Evolutionary conservation across 352 stramenopile genomes (phyloP).

Genomic region (Stephanocyclus meneghinianus): DNA sequence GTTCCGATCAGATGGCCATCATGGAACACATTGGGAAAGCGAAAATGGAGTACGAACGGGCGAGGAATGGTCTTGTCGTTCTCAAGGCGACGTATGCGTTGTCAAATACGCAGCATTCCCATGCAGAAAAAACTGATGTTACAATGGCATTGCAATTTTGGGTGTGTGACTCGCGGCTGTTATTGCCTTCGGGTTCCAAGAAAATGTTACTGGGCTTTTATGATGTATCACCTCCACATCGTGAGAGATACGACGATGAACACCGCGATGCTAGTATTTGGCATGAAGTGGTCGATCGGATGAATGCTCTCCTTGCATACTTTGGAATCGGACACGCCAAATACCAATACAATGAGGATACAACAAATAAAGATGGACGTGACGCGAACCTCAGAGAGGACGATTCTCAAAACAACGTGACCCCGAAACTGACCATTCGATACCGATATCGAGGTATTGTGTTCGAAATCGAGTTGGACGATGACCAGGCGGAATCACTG

Average conservation of each 20-base stretch:
- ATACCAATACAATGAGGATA: not conserved
- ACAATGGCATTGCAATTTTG: conserved; percentile 50
- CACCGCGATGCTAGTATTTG: not conserved
- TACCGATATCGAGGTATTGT: conserved; percentile 45
- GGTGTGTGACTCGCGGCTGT: conserved; percentile 37
- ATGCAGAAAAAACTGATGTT: conserved; percentile 16
- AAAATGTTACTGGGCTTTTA: conserved; percentile 51
- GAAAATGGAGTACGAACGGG: conserved; percentile 39
- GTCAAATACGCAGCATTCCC: not conserved
- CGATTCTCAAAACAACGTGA: not conserved
- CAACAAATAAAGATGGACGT: not conserved
- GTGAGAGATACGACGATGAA: not conserved
- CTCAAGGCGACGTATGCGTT: conserved; percentile 45
- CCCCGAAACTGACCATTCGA: conserved; percentile 31
- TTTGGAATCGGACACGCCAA: not conserved
- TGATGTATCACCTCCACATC: conserved; percentile 13
- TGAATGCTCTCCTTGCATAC: not conserved
- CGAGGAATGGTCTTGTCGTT: conserved; percentile 48
- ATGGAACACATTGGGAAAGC: conserved; percentile 30
- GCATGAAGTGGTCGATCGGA: not conserved
- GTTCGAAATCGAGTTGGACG: conserved; percentile 38
- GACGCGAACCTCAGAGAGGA: not conserved
- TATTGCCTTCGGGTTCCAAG: conserved; percentile 35
- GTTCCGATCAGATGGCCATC: conserved; percentile 16
- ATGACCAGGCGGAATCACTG: conserved; percentile 37